Base-by-base conservation (phyloP, 2,329 filamentous ascomycete species). In the Penicillium sp. region DNA sequence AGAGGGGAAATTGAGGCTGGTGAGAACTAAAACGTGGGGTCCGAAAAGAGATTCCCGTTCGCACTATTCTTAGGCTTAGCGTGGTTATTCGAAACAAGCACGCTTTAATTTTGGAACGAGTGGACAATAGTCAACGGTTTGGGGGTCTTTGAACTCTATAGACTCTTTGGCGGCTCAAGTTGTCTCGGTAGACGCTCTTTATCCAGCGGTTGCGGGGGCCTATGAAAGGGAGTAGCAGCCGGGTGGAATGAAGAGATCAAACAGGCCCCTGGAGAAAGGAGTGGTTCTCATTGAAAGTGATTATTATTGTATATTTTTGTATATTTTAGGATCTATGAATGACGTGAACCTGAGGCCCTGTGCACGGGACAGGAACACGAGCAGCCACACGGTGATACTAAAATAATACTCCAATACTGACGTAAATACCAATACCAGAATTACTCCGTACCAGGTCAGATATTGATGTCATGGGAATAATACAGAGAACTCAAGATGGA, bases 331-430 rank as follows among this genome's bases (percentile, higher is more conserved):
- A 18, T 18, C 18, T 18, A 18, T 27, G 43, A 54, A 46, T 57
- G 58, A 62, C 53, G 32, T 32, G 45, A 42, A 54, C 50, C 41
- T 47, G 44, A 50, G 51, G 40, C 45, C 45, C 21, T 31, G 43
- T 50, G 39, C 24, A 52, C 46, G 41, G 54, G 49, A 50, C 59
- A 59, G 54, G 59, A 59, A 62, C 59, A 62, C 59, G 61, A 63
- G 48, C 45, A 57, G 61, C 61, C 60, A 64, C 61, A 55, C 21
- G 22, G 31, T 31, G 24, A 18, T 29, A 16, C 24, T 8, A 27
- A 18, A 18, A 27, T 27, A 27, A 27, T 27, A 27, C 3, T 8
- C 24, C 7, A 27, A 27, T 27, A 27, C 24, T 7, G 7, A 27
- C 5, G 24, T 8, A 16, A 49, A 53, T 52, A 56, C 47, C n/a